Evolutionary conservation across 768 basidiomycete genomes (phyloP), one percentile per base, ranked within the genome.

Genomic region (Agaricus blazei): DNA sequence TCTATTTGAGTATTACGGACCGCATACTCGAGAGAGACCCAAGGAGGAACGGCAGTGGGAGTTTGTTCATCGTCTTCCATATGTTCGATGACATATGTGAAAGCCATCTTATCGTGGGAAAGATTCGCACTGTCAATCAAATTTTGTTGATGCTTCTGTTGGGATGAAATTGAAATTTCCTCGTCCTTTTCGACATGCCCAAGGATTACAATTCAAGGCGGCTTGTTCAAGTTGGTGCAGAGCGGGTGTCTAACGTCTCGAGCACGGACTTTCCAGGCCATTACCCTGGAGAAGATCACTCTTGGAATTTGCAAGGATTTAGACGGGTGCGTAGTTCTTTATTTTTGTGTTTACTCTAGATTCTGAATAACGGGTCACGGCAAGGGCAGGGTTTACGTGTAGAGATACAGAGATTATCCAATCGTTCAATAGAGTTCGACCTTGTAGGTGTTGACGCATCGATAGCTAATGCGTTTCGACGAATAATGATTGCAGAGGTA

Each of bases 401-500:
- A 9, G 77, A 85, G 54, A 78, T 97, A 36, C 83, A 89, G 58
- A 80, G 90, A 42, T 73, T 95, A 36, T 96, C 94, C 0, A 80
- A 88, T 42, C 80, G 87, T 14, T 87, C 88, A 2, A 82, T 97
- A 58, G 95, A 98, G 61, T 96, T 99, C 68, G 97, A 99, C 71
- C 75, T 98, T 44, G 81, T 98, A 54, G 95, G 96, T 4, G 88
- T 98, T 28, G 96, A 99, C 67, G 91, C 97, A 0, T 90, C 93
- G 14, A 90, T 99, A 56, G 94, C 97, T 29, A 98, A 99, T 68
- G 93, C 96, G 0, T 83, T 96, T 60, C 79, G 97, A 27, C 79
- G 97, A 54, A 93, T 97, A 52, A 77, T 98, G 67, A 90, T 98
- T 46, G 89, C 96, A 9, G 97, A 99, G 80, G 95, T 93, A 56